Evolutionary conservation across 495 filamentous ascomycete species (phyloP).

Genomic region (Penicillium cataractarum): DNA sequence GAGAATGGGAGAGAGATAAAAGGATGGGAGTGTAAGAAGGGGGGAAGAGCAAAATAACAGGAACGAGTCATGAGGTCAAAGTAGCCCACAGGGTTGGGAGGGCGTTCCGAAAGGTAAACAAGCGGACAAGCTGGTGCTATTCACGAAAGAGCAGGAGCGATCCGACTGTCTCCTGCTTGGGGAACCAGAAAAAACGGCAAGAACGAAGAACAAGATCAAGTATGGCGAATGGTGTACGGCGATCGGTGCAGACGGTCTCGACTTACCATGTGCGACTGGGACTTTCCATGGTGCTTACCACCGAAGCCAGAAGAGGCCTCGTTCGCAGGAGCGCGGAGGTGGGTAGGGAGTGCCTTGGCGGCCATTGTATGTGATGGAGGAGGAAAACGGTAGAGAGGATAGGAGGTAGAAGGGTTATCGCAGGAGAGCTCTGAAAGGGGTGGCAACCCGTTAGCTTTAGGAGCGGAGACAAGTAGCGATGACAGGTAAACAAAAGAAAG

Average conservation of each 20-base stretch:
- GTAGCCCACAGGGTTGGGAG: background rate
- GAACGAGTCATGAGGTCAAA: slow-evolving; percentile 1
- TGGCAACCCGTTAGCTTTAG: background rate
- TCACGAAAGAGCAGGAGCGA: slow-evolving; percentile 4
- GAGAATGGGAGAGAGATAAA: background rate
- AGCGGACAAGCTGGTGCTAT: background rate
- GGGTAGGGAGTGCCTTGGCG: slow-evolving; percentile 71
- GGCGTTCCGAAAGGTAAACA: background rate
- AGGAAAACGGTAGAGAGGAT: slow-evolving; percentile 13
- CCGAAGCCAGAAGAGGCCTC: slow-evolving; percentile 57
- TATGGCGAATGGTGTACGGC: too few relatives aligned
- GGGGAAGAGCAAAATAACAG: slow-evolving; percentile 1
- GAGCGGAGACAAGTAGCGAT: background rate
- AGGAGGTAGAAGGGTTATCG: background rate
- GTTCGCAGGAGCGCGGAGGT: slow-evolving; percentile 68
- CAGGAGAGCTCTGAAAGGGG: background rate
- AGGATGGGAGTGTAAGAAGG: background rate
- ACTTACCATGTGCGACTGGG: slow-evolving; percentile 95
- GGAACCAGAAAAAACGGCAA: too few relatives aligned
- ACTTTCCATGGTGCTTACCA: slow-evolving; percentile 88
- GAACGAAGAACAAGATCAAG: background rate
- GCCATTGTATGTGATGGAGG: slow-evolving; percentile 60
- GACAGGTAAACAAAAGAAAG: background rate
- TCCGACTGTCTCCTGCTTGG: too few relatives aligned
- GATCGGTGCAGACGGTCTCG: background rate